Conservation (phyloP, 305 asterid species). For the Coffea humblotiana region DNA sequence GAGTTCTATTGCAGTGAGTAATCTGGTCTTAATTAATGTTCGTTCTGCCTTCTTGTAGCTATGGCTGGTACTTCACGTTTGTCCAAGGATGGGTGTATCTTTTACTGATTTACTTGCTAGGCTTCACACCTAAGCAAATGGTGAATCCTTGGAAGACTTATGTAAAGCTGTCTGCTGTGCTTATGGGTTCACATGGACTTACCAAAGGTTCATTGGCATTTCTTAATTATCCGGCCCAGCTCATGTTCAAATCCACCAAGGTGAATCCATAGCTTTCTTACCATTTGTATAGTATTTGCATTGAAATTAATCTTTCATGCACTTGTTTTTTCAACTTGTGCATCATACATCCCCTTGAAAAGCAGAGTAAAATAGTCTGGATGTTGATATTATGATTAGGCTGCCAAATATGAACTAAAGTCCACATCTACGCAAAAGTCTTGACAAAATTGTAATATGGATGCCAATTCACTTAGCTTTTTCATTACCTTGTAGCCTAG, state of each 20-base stretch:
- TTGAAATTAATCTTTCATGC: neutral
- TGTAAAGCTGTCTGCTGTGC: slow-evolving; percentile 34
- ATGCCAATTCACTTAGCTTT: neutral
- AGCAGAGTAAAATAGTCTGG: neutral
- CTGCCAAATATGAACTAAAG: neutral
- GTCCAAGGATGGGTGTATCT: slow-evolving; percentile 37
- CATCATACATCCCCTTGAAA: neutral
- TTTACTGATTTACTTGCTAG: slow-evolving; percentile 24
- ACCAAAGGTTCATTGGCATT: slow-evolving; percentile 36
- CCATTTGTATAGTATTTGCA: neutral
- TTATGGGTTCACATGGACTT: slow-evolving; percentile 39
- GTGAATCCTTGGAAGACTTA: slow-evolving; percentile 36
- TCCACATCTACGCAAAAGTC: neutral
- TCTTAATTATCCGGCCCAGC: slow-evolving; percentile 35
- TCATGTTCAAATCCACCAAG: slow-evolving; percentile 40
- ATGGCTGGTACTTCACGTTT: slow-evolving; percentile 39
- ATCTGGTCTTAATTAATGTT: neutral
- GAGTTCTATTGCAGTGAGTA: neutral
- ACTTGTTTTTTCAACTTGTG: neutral
- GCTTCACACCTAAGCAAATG: slow-evolving; percentile 33
- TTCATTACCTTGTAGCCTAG: too few relatives aligned
- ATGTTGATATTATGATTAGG: neutral
- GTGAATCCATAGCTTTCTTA: neutral
- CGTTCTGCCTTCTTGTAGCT: slow-evolving; percentile 16
- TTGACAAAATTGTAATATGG: neutral